Evolutionary conservation across 2,329 filamentous ascomycete genomes (phyloP), one percentile per base, ranked within the genome.

Genomic region (Ceratocystis albifundus): DNA sequence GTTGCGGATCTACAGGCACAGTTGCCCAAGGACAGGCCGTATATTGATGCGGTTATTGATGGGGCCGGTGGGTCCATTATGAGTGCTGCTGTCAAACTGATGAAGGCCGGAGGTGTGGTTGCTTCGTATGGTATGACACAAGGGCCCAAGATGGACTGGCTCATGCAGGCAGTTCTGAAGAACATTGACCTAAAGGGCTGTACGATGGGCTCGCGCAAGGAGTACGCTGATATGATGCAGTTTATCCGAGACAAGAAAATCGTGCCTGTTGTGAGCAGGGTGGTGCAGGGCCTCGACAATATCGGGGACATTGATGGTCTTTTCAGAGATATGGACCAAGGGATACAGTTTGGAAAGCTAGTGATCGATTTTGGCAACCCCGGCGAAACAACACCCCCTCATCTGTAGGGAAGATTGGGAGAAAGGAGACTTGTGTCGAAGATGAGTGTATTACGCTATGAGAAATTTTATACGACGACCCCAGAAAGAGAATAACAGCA

Each of bases 81-180:
- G n/a, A 78, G 80, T 46, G 88, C 86, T 74, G 82, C 84, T 0
- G 77, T 80, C 61, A 85, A 79, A 72, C 72, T 96, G 64, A 78
- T 97, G 64, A 92, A 90, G 82, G 76, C 82, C 0, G 93, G 94
- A 4, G 94, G 92, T 65, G 81, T 93, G n/a, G 87, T 97, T 68
- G 83, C 86, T 1, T 80, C 87, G 70, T 97, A 97, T 74, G 93
- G 94, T 68, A 96, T 97, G 93, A 97, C 93, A 0, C 78, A 89
- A 1, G 79, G 80, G 0, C 92, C 93, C 1, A 90, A 88, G 77
- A 93, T 96, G 87, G 85, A 89, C 64, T 96, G 89, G 82, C 72
- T 84, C 12, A 96, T 96, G 89, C 76, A 80, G 68, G 91, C 91
- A 0, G 88, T 94, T 15, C 76, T 97, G 68, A 89, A 87, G 75